Evolutionary conservation across 306 rosid genomes (phyloP).

Genomic region (Hippophae rhamnoides): DNA sequence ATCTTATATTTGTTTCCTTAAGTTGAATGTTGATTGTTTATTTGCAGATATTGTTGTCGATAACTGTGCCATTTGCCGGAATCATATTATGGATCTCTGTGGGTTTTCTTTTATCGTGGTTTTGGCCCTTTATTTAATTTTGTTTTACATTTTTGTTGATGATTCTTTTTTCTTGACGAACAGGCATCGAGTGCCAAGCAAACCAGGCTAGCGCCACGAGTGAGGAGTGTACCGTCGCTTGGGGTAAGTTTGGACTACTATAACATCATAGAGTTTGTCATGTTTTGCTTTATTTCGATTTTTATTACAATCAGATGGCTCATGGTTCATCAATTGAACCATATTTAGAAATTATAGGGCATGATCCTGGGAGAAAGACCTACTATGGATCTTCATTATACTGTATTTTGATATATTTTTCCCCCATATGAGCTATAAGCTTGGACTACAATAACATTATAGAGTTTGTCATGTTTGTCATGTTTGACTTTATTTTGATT

Average conservation of each 20-base stretch:
- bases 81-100: conserved; percentile 98
- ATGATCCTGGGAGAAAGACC: too few relatives aligned
- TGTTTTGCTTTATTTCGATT: too few relatives aligned
- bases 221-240: conserved; percentile 93
- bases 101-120: conserved; percentile 8
- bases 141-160: background rate
- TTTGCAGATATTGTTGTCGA: conserved; percentile 80
- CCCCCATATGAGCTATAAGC: conserved; percentile 15
- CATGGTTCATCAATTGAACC: too few relatives aligned
- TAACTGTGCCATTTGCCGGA: conserved; percentile 88
- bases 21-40: conserved; percentile 1
- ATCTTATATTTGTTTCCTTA: conserved; percentile 1
- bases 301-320: too few relatives aligned
- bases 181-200: conserved; percentile 95
- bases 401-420: too few relatives aligned
- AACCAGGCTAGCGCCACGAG: conserved; percentile 96
- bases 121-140: background rate
- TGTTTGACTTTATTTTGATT: too few relatives aligned
- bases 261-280: background rate
- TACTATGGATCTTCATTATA: too few relatives aligned
- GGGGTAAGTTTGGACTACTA: conserved; percentile 52
- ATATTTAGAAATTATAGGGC: too few relatives aligned
- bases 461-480: background rate
- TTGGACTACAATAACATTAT: conserved; percentile 1
- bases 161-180: background rate